phyloP scores from a whole-genome alignment of 2,329 filamentous ascomycete species.

The Curvularia spicifera region DNA sequence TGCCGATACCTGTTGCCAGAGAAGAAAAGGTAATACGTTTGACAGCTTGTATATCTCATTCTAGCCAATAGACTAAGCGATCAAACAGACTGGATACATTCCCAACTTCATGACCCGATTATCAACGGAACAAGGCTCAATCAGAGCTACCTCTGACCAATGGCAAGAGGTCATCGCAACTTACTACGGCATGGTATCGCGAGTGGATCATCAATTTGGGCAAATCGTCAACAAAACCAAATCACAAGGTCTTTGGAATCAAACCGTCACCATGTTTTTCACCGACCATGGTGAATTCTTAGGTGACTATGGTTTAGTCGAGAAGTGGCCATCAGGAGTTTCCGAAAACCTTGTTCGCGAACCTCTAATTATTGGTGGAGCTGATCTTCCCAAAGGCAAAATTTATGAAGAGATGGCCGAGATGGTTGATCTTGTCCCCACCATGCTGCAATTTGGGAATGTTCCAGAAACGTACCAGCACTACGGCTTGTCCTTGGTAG shows the following conservation, averaged over 20 bases:
- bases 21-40: slow-evolving; percentile 29
- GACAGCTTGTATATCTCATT: background rate
- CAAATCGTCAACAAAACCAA: slow-evolving; percentile 48
- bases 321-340: slow-evolving; percentile 58
- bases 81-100: background rate
- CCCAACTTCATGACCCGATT: background rate
- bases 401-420: slow-evolving; percentile 43
- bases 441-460: slow-evolving; percentile 51
- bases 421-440: slow-evolving; percentile 58
- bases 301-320: slow-evolving; percentile 57
- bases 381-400: background rate
- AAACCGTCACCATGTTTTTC: slow-evolving; percentile 55
- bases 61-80: background rate
- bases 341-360: slow-evolving; percentile 54
- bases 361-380: slow-evolving; percentile 54
- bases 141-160: slow-evolving; percentile 52
- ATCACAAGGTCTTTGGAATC: slow-evolving; percentile 46
- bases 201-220: slow-evolving; percentile 57
- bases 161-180: slow-evolving; percentile 56
- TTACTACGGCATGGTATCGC: slow-evolving; percentile 57
- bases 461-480: slow-evolving; percentile 52
- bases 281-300: slow-evolving; percentile 58
- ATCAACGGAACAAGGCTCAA: slow-evolving; percentile 49
- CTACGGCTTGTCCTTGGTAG: slow-evolving; percentile 50
- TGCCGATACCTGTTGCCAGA: slow-evolving; percentile 22